A percentile compares a stretch with the other conserved stretches of the same genome.
These are phyloP conservation scores for Eucalyptus coolabah DNA, from an alignment of 345 rosid genomes.

Conservation along the genomic window DNA sequence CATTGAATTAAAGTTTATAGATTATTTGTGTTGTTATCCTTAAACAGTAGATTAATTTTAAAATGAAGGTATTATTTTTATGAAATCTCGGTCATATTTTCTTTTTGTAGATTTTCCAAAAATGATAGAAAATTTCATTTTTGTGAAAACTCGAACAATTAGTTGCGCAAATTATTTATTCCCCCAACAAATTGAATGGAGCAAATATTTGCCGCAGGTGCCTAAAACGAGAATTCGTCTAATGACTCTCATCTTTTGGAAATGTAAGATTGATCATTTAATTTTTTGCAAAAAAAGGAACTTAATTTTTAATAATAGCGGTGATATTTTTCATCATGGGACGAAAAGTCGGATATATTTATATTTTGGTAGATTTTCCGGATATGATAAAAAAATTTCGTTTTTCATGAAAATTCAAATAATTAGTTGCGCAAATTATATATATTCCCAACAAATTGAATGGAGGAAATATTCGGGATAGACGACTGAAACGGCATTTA, in stretches of 20 bases:
- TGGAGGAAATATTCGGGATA: background rate
- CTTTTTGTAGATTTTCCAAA: background rate
- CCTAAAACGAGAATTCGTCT: background rate
- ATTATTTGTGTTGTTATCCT: rapidly evolving
- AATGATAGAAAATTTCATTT: rapidly evolving
- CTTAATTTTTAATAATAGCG: background rate
- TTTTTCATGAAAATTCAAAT: background rate
- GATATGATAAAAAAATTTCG: rapidly evolving
- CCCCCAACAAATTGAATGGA: background rate
- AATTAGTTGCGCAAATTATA: background rate
- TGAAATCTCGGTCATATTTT: background rate
- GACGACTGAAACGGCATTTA: background rate
- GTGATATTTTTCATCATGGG: background rate
- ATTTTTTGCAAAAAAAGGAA: too few relatives aligned
- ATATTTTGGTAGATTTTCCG: too few relatives aligned
- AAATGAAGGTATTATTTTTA: background rate
- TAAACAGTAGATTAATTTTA: rapidly evolving
- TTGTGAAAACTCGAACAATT: background rate
- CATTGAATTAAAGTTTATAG: background rate
- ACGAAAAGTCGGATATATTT: too few relatives aligned
- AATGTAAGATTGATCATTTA: too few relatives aligned
- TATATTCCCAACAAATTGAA: background rate
- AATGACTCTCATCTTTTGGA: background rate
- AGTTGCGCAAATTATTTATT: background rate
- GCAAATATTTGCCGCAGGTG: background rate